phyloP scores from a whole-genome alignment of 148 eudicot species.

The Spergularia bocconei region DNA sequence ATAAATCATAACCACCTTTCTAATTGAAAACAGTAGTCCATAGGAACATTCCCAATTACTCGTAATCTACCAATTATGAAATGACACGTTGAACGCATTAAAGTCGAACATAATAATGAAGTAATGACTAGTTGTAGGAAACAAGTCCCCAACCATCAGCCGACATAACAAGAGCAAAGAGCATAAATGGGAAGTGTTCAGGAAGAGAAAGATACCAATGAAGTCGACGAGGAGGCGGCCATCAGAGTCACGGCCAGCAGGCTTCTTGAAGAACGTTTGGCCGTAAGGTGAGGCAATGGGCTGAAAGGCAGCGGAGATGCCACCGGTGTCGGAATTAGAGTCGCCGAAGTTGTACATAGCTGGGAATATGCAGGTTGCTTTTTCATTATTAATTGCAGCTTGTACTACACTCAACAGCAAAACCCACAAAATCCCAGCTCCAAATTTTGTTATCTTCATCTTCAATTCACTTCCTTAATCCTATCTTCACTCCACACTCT shows the following conservation, averaged over 20 bases:
- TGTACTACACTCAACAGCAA: not conserved
- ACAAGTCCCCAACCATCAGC: too few species aligned
- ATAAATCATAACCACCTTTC: too few species aligned
- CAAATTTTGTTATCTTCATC: not conserved
- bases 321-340: conserved; percentile 46
- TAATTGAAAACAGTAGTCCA: too few species aligned
- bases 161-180: not conserved
- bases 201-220: conserved; percentile 17
- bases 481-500: not conserved
- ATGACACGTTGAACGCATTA: too few species aligned
- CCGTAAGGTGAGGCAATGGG: conserved; percentile 40
- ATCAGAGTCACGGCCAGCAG: conserved; percentile 34
- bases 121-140: too few species aligned
- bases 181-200: not conserved
- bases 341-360: conserved; percentile 44
- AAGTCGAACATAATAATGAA: too few species aligned
- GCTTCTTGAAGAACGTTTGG: conserved; percentile 38
- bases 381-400: not conserved
- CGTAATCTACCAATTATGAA: too few species aligned
- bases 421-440: not conserved
- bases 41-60: too few species aligned
- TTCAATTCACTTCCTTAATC: not conserved
- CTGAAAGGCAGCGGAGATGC: conserved; percentile 38
- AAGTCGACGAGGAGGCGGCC: conserved; percentile 44
- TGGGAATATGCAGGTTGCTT: conserved; percentile 28